phyloP scores from a whole-genome alignment of 2,329 filamentous ascomycete genomes.

The Diaporthe humulicola region DNA sequence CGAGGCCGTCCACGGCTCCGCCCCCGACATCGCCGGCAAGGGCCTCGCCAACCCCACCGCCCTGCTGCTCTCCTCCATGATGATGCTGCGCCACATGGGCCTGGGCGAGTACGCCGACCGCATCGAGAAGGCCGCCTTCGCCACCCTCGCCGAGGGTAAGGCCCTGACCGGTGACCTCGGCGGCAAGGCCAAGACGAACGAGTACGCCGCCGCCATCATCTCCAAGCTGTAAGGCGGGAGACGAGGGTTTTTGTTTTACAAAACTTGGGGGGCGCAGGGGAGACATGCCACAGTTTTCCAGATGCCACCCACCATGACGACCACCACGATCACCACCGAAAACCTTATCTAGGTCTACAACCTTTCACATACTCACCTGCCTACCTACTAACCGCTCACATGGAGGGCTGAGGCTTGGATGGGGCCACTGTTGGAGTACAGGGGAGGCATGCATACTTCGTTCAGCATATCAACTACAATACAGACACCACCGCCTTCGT shows the following conservation, averaged over 20 bases:
- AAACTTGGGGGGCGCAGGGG: neutral
- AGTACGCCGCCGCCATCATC: slow-evolving; percentile 96
- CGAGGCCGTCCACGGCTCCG: slow-evolving; percentile 98
- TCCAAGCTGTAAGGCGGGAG: slow-evolving; percentile 65
- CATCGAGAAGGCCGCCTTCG: slow-evolving; percentile 96
- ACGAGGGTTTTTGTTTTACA: neutral
- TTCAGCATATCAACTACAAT: slow-evolving; percentile 26
- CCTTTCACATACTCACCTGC: neutral
- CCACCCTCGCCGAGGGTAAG: slow-evolving; percentile 96
- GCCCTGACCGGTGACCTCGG: slow-evolving; percentile 94
- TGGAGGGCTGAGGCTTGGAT: slow-evolving; percentile 12
- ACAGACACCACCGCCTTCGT: slow-evolving; percentile 29
- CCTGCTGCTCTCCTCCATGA: slow-evolving; percentile 93
- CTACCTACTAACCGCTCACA: neutral
- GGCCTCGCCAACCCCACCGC: slow-evolving; percentile 97
- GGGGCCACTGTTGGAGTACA: slow-evolving; percentile 26
- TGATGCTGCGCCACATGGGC: slow-evolving; percentile 99
- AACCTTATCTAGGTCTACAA: neutral
- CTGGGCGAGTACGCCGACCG: slow-evolving; percentile 84
- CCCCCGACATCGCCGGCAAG: slow-evolving; percentile 96
- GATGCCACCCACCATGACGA: neutral
- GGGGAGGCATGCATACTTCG: slow-evolving; percentile 23
- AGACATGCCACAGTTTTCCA: slow-evolving; percentile 1
- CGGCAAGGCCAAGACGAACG: slow-evolving; percentile 94
- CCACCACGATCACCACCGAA: neutral